A percentile compares a stretch with the other conserved stretches of the same genome.
phyloP scores from a whole-genome alignment of 257 asterid species.

The Nemophila menziesii region DNA sequence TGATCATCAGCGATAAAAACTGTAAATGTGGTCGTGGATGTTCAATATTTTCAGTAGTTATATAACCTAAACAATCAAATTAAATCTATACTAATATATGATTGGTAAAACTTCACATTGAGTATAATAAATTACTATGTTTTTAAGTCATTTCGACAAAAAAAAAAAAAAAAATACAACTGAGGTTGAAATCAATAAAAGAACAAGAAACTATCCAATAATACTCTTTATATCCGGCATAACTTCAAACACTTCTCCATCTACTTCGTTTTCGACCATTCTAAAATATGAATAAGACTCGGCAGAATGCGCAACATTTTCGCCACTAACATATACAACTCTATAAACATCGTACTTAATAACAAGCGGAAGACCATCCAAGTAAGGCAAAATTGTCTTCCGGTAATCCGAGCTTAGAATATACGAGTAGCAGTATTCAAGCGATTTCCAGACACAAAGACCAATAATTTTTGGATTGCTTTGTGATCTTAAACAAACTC shows the following conservation, averaged over 20 bases:
- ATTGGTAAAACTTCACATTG: too few species aligned
- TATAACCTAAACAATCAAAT: too few species aligned
- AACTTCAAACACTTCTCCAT: slow-evolving; percentile 10
- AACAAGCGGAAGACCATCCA: slow-evolving; percentile 30
- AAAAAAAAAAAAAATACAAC: too few species aligned
- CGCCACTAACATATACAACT: slow-evolving; percentile 37
- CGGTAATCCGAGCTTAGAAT: slow-evolving; percentile 38
- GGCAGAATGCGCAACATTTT: slow-evolving; percentile 9
- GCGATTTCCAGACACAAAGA: slow-evolving; percentile 48
- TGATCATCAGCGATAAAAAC: too few species aligned
- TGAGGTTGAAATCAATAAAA: too few species aligned
- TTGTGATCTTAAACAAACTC: slow-evolving; percentile 34
- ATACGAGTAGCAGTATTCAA: slow-evolving; percentile 35
- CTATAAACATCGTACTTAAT: slow-evolving; percentile 49
- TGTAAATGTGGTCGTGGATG: too few species aligned
- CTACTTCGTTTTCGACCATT: slow-evolving; percentile 15
- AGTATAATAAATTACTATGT: too few species aligned
- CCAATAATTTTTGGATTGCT: slow-evolving; percentile 13
- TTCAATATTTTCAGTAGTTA: too few species aligned
- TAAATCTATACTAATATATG: too few species aligned
- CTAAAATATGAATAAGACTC: slow-evolving; percentile 9
- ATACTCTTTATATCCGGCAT: slow-evolving; percentile 6
- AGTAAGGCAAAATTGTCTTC: slow-evolving; percentile 25
- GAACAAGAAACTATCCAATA: slow-evolving; percentile 3
- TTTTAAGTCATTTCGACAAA: too few species aligned